Base-by-base conservation (phyloP, 192 early-diverging fungal genomes). In the Thoreauomyces humboldtii region DNA sequence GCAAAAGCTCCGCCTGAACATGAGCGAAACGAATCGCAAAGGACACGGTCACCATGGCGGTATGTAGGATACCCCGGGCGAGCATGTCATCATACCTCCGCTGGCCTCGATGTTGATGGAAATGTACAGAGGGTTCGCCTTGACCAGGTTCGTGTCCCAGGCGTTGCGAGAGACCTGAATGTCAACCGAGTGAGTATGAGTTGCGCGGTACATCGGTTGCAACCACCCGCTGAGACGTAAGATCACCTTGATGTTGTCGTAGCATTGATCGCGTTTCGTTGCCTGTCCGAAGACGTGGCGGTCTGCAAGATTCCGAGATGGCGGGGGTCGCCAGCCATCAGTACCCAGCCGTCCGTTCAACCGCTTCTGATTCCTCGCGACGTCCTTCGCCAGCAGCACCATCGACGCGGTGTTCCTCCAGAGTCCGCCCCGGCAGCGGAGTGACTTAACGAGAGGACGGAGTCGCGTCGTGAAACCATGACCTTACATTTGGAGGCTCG, bases 111-210 rank as follows among this genome's bases (percentile, higher is more conserved):
- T 51, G 71, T 85, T 85, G 29, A 85, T 65, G 44, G 79, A 76
- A 61, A 85, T 70, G 63, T 80, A 85, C 72, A 92, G 88, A 59
- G 92, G 89, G 86, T 99, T 99, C 57, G 88, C 90, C 52, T 91
- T 86, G 67, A 97, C 90, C 62, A 94, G 81, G 83, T 99, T 98
- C 71, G 93, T 99, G 74, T 99, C 97, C 95, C 94, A 98, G 7
- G 97, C 95, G 59, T 82, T 90, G 50, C 86, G 78, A 29, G 91
- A 88, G 43, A 96, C 85, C 61, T 91, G 84, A 73, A 17, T 15
- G 15, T 5, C 25, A 29, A 27, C 27, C 6, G 51, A 9, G 14
- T 12, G 59, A 17, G 4, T 32, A 2, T 22, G 12, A 11, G 43
- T 21, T 42, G 6, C 17, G 37, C 19, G 57, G 59, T 15, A 11